Base-by-base conservation (phyloP, 768 basidiomycete genomes). In the Naganishia randhawae region DNA sequence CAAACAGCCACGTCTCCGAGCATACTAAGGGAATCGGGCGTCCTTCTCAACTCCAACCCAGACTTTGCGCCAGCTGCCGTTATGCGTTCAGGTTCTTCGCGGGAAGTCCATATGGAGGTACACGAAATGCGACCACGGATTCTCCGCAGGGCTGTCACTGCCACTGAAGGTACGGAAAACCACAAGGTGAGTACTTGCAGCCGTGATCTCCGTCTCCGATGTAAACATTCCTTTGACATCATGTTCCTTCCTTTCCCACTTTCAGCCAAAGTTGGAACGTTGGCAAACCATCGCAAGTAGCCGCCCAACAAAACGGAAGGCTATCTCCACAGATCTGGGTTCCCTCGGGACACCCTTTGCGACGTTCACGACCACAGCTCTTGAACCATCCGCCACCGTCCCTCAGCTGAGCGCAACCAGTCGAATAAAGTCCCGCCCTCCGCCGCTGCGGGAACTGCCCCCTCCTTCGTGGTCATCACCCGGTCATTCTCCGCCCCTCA, bases 391-490 rank as follows among this genome's bases (percentile, higher is more conserved):
- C 25, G 17, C 27, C 22, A 35, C 63, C n/a, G 31, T 29, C 19
- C 63, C 63, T 7, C 48, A 50, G 27, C 13, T 51, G 3, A 45
- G 13, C 17, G 42, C 25, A 22, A 19, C 32, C 42, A 22, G 29
- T 19, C 27, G 48, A 22, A 57, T 32, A 14, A 50, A 41, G 29
- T 33, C 50, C 13, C 63, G 69, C 33, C 69, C 69, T 2, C 69
- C 69, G 14, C 69, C 69, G 14, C 65, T 70, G 6, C 54, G 69
- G 31, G 55, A 70, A 27, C 65, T 70, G 6, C 69, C 69, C 25
- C 65, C 57, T 11, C 69, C 69, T 13, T 70, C 69, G 6, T 70
- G 69, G 69, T 70, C 69, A 0, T 70, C 63, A 14, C 69, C 69
- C 1, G 69, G 69, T 7, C 69, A 65, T 22, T 70, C 69, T 7